Conservation (phyloP, 352 stramenopile genomes). For the Pseudoperonospora humuli region DNA sequence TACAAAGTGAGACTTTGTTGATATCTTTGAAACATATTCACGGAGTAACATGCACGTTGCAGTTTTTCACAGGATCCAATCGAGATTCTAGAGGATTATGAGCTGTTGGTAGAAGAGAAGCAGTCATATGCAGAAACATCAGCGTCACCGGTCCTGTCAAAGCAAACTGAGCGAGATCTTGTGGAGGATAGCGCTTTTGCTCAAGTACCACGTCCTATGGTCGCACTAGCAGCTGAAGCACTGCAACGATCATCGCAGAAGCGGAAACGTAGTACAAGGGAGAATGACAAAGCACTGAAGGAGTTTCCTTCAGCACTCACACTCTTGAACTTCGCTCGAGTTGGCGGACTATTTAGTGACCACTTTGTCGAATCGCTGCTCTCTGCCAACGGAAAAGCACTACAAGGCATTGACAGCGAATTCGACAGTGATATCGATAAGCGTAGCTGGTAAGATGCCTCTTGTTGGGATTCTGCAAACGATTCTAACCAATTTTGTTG, state of each 20-base stretch:
- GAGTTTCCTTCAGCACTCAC: constrained; percentile 3
- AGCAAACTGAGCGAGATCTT: background rate
- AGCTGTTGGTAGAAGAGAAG: constrained; percentile 14
- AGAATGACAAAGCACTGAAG: constrained; percentile 2
- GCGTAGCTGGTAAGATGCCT: constrained; percentile 31
- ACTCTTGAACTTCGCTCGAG: constrained; percentile 26
- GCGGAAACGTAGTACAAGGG: constrained; percentile 23
- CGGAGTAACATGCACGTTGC: constrained; percentile 4
- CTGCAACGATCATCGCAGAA: constrained; percentile 27
- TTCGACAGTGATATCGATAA: constrained; percentile 22
- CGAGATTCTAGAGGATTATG: constrained; percentile 46
- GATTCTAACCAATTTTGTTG: constrained; percentile 2
- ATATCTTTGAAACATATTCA: constrained; percentile 7
- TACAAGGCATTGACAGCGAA: constrained; percentile 31
- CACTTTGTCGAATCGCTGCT: constrained; percentile 39
- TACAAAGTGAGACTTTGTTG: constrained; percentile 29
- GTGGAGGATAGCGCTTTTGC: constrained; percentile 28
- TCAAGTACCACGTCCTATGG: constrained; percentile 29
- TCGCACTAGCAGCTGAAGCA: constrained; percentile 27
- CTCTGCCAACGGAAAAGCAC: constrained; percentile 31
- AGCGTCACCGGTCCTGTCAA: background rate
- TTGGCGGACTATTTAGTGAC: constrained; percentile 33
- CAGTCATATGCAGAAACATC: background rate
- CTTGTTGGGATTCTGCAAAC: background rate
- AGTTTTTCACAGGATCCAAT: constrained; percentile 43